Base-by-base conservation (phyloP, 495 filamentous ascomycete genomes). In the Immersiella caudata region DNA sequence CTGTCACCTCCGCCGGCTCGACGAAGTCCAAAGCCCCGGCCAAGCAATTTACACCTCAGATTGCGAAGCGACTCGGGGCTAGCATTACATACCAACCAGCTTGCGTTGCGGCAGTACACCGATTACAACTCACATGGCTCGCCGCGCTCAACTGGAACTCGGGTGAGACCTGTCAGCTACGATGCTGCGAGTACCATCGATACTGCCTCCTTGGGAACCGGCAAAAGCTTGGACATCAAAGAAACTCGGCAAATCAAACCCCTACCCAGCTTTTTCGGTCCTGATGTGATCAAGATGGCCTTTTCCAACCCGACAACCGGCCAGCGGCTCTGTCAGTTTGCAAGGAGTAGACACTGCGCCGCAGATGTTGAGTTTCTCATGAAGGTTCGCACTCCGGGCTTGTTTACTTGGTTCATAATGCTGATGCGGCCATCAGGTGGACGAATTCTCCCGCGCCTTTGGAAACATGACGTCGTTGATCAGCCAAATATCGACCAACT, bases 291-390 rank as follows among this genome's bases (percentile, higher is more conserved):
- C 61, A 82, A 81, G 54, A 75, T 80, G 52, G 82, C 77, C 1
- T 75, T 86, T 22, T 74, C 79, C 68, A 79, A 85, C 54, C 80
- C 80, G 0, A 71, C 74, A 36, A 83, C 81, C 11, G 75, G 70
- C 0, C 75, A 80, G 40, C 75, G 78, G 57, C 68, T 86, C 2
- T 74, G 77, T 22, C 75, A 73, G 40, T 85, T 83, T 70, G 80
- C 79, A 33, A 75, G 81, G 63, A 75, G 73, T 25, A 76, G 76
- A 21, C 72, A 79, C 46, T 79, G 74, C 60, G 80, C 74, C 9
- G 78, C 80, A 40, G 80, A 85, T 66, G 71, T 85, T 69, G 80
- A 84, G 59, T 85, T 85, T 64, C 66, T 86, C 22, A 68, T 76
- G 11, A 81, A 83, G 75, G 84, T 85, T 12, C 61, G 71, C 61